Base-by-base conservation (phyloP, 2,329 filamentous ascomycete species). In the Colletotrichum lindemuthianum region DNA sequence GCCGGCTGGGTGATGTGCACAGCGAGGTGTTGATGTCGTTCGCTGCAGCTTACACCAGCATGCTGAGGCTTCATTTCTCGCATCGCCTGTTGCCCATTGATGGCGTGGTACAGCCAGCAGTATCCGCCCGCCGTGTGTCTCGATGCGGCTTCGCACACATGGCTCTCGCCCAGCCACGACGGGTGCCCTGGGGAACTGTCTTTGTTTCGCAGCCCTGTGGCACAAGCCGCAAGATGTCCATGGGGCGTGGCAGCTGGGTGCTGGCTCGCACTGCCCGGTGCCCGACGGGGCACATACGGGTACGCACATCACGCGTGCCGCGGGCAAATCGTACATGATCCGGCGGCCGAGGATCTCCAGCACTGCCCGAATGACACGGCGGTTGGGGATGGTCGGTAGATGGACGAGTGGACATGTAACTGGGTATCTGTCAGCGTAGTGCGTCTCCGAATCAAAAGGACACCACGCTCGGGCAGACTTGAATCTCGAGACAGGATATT, bases 171-270 rank as follows among this genome's bases (percentile, higher is more conserved):
- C 34, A 64, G 57, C 50, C 37, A 54, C 60, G 58, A 49, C 58
- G 50, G 53, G 57, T 47, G 50, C 43, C 33, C 60, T 54, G 44
- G 61, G 58, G 41, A 37, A 61, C 58, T 45, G 39, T 39, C 58
- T 61, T 61, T 65, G 57, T 61, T 53, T 40, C 50, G 58, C 52
- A n/a, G 36, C 33, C 40, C n/a, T 55, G 51, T 51, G 61, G 51
- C 58, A 60, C 51, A 34, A 44, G 33, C 45, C 57, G 57, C 40
- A 44, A 36, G 10, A 51, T 45, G 4, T 24, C 45, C 34, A 57
- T 61, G 45, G 59, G 51, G 44, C 59, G 24, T 64, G 57, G 56
- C 43, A 49, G 60, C 34, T 59, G 36, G 41, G 12, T 44, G 57
- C 50, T 58, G 37, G 34, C 45, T 50, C 47, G 12, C 16, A 24